Evolutionary conservation across 73 alveolate genomes (phyloP).

Genomic region (Durusdinium trenchii): DNA sequence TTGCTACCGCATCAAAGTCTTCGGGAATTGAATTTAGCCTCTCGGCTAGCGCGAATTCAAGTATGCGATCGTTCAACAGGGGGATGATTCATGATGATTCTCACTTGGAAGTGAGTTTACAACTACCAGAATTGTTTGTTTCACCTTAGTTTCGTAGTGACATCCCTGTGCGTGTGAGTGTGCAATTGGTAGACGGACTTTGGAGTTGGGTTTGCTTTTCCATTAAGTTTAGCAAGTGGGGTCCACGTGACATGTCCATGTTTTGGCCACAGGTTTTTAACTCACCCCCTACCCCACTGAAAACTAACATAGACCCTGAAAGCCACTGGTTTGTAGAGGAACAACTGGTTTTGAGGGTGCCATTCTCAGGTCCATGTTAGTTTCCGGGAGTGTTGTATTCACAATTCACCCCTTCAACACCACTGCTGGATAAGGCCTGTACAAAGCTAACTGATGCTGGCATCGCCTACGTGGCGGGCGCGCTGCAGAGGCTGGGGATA

Average conservation of each 20-base stretch:
- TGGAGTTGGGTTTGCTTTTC: no score
- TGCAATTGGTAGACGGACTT: no score
- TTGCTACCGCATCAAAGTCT: constrained; percentile 39
- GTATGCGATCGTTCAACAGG: neutral
- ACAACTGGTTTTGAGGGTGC: neutral
- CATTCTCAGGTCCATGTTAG: neutral
- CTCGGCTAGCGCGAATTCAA: neutral
- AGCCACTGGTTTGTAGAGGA: neutral
- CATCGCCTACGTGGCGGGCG: constrained; percentile 48
- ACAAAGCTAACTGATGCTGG: constrained; percentile 58
- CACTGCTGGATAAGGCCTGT: constrained; percentile 53
- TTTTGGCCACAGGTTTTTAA: no score
- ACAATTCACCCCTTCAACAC: no score
- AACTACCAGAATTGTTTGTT: no score
- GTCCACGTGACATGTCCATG: no score
- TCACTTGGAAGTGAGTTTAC: no score
- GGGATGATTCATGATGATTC: neutral
- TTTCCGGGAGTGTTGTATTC: no score
- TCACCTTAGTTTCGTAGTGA: no score
- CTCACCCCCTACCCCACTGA: neutral
- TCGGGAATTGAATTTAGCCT: constrained; percentile 67
- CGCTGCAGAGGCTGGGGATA: constrained; percentile 36
- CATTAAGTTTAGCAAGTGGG: no score
- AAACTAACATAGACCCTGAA: neutral
- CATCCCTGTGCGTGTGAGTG: no score